Base-by-base conservation (phyloP, 1,284 basidiomycete species). In the Sanghuangporus baumii region DNA sequence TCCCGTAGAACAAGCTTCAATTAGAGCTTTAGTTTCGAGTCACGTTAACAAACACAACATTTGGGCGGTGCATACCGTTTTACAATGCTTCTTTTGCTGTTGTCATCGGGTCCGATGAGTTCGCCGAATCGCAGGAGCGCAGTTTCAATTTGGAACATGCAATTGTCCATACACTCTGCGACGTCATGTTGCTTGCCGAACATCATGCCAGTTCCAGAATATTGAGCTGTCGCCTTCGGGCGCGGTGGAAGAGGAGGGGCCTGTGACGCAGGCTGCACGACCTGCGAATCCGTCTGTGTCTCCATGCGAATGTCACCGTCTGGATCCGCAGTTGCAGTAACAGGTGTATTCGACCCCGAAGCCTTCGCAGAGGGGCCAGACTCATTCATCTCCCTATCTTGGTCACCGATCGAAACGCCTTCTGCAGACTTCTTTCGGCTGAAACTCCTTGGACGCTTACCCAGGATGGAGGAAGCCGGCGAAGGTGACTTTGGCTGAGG, bases 131-230 rank as follows among this genome's bases (percentile, higher is more conserved):
- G 87, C 40, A 93, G 75, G 54, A 98, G 74, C 0, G 95, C 96
- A 8, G 93, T 91, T 74, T 99, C 96, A 63, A 99, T 93, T 75
- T 99, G 97, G 76, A 97, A 97, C 79, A 99, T 90, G 76, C 96
- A 96, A 70, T 99, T 99, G 76, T 99, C 96, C 85, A 99, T 92
- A 74, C 96, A 98, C 75, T 99, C 96, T 0, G 96, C 91, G 2
- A 98, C 96, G 72, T 99, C 96, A 71, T 99, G 96, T 71, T 99
- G 96, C 67, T 92, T 89, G 92, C 93, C 94, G 70, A 96, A 96
- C 83, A 94, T 89, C 90, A 96, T 93, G 16, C 85, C 83, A 3
- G 86, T 90, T 67, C 89, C 86, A n/a, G 82, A 85, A 16, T 73
- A 76, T 59, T 78, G 78, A 14, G 80, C 75, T 8, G 52, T 23